Evolutionary conservation across 345 rosid genomes (phyloP), one percentile per base, ranked within the genome.

Genomic region (Citrus sp.): DNA sequence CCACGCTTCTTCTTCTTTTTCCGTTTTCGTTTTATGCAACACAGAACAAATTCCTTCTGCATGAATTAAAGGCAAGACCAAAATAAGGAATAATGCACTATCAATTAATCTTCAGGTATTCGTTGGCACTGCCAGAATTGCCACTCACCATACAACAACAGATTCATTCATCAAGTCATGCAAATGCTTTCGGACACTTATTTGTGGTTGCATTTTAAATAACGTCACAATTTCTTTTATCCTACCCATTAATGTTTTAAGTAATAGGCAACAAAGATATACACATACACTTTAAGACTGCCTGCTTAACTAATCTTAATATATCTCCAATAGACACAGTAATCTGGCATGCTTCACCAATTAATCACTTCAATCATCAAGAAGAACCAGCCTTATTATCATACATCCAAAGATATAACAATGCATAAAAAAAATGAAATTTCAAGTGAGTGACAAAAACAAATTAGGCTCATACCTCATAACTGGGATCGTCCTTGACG

Each of bases 11-110:
- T 38, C 42, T 38, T 38, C 42, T 38, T 8, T 7, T 8, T 38
- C 42, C 42, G 42, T 38, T 38, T 38, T 38, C 42, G 65, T 32
- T 2, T 19, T 5, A 75, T 2, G 32, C 70, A 46, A n/a, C 58
- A 54, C 10, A 75, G 9, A 22, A 75, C 78, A 49, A 46, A 49
- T 14, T 75, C 49, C 62, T 32, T 65, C 78, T 75, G 1, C 71
- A 75, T 27, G 42, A 49, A 46, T 63, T 28, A 63, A 63, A 30
- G 21, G 30, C 24, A 27, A 51, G 51, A 42, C 34, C 28, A 5
- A 49, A 40, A 61, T 58, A 32, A 28, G 55, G 2, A 35, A 22
- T n/a, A 46, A 9, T 1, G 18, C 8, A 61, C 13, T 5, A 62
- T 25, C 59, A 74, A 27, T 19, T 16, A 5, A 64, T 18, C 32